A percentile compares a stretch with the other conserved stretches of the same genome.
Evolutionary conservation across 2,329 filamentous ascomycete genomes (phyloP).

Genomic region (Ceratocystis eucalypticola): DNA sequence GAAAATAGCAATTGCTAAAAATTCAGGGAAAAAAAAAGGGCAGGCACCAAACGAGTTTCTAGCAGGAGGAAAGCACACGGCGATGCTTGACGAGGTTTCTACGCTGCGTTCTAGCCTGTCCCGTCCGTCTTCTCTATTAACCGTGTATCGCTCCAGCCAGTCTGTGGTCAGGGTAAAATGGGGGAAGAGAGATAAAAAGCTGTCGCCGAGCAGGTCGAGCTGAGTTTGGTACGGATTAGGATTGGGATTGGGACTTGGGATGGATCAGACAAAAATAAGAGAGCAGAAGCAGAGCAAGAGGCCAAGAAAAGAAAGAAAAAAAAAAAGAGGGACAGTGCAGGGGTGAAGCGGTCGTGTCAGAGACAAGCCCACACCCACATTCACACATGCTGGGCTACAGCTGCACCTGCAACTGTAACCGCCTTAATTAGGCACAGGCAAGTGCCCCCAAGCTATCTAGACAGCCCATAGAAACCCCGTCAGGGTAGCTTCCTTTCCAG

Average conservation of each 20-base stretch:
- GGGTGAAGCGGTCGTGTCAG: neutral
- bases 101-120: no score
- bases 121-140: neutral
- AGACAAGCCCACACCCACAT: slow-evolving; percentile 3
- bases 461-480: no score
- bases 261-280: neutral
- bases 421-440: neutral
- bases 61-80: neutral
- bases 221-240: slow-evolving; percentile 4
- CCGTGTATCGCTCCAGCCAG: neutral
- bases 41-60: no score
- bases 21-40: neutral
- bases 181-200: neutral
- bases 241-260: slow-evolving; percentile 4
- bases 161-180: neutral
- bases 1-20: neutral
- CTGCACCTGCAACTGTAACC: neutral
- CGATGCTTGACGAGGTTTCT: neutral
- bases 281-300: neutral
- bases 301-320: neutral
- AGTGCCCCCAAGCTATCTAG: no score
- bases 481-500: no score
- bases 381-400: neutral
- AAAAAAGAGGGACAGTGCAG: neutral
- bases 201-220: neutral